Percentiles rank a stretch among this genome's conserved stretches.
These are phyloP conservation scores for Sporothrix schenckii DNA, from an alignment of 2,329 filamentous ascomycete genomes.

Conservation along the genomic window DNA sequence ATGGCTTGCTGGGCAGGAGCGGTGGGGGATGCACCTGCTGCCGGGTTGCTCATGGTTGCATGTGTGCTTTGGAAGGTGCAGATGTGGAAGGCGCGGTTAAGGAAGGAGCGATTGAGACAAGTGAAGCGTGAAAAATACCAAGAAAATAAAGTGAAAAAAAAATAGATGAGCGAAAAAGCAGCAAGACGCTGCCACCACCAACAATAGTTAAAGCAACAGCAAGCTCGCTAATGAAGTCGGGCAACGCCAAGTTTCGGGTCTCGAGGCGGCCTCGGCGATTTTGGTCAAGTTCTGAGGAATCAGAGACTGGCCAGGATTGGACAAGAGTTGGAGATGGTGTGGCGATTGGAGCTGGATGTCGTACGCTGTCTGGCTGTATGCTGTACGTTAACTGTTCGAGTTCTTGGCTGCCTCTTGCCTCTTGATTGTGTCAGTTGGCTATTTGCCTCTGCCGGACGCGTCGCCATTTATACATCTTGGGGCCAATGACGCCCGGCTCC, in stretches of 20 bases:
- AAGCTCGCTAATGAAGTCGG: constrained; percentile 1
- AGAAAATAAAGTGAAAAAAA: not conserved
- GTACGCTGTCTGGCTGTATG: not conserved
- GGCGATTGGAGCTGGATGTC: not conserved
- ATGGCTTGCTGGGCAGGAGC: constrained; percentile 19
- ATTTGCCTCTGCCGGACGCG: constrained; percentile 8
- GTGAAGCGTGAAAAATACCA: not conserved
- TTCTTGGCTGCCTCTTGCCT: constrained; percentile 13
- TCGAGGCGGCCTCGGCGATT: not conserved
- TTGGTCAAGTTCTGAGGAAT: not conserved
- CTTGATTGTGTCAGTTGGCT: not conserved
- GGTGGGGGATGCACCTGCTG: not conserved
- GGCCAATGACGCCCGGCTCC: not conserved
- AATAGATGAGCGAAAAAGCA: not conserved
- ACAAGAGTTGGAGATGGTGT: constrained; percentile 5
- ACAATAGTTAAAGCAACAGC: not conserved
- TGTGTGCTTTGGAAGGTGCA: not conserved
- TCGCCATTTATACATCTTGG: constrained; percentile 8
- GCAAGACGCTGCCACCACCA: not conserved
- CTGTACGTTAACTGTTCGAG: too few species aligned
- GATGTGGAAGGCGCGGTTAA: not conserved
- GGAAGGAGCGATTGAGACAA: not conserved
- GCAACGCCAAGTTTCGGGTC: constrained; percentile 6
- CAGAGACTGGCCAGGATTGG: not conserved
- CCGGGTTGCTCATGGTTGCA: constrained; percentile 9